phyloP scores from a whole-genome alignment of 305 asterid species.

The Rubia occidens region DNA sequence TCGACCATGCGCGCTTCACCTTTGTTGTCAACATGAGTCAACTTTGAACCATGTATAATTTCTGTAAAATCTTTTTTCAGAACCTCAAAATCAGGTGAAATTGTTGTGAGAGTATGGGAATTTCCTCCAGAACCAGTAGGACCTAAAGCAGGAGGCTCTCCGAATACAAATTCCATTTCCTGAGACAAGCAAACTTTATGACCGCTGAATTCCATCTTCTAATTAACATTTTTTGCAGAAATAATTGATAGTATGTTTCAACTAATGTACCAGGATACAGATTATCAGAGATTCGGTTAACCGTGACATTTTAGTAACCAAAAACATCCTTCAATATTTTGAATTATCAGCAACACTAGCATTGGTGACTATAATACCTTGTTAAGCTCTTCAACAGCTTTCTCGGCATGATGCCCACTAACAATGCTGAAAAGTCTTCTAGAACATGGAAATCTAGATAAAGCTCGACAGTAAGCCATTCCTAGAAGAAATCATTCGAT shows the following conservation, averaged over 20 bases:
- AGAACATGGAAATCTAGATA: slow-evolving; percentile 16
- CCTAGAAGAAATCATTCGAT: not conserved
- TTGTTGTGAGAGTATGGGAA: slow-evolving; percentile 25
- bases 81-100: slow-evolving; percentile 14
- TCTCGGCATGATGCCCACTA: slow-evolving; percentile 35
- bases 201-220: too few species aligned
- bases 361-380: slow-evolving; percentile 27
- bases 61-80: slow-evolving; percentile 9
- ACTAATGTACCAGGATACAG: too few species aligned
- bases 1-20: slow-evolving; percentile 93
- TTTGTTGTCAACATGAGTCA: slow-evolving; percentile 25
- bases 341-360: not conserved
- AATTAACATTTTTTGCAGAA: too few species aligned
- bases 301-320: too few species aligned
- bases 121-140: slow-evolving; percentile 34
- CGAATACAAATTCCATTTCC: slow-evolving; percentile 78
- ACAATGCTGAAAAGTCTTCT: slow-evolving; percentile 33
- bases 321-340: too few species aligned
- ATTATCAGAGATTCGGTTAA: too few species aligned
- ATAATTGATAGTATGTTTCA: too few species aligned
- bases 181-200: not conserved
- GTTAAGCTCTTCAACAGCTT: slow-evolving; percentile 60
- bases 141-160: slow-evolving; percentile 60
- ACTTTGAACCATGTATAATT: slow-evolving; percentile 16
- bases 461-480: slow-evolving; percentile 48